These are phyloP conservation scores for Lepidium aucheri DNA, from an alignment of 345 rosid genomes.

Conservation along the genomic window DNA sequence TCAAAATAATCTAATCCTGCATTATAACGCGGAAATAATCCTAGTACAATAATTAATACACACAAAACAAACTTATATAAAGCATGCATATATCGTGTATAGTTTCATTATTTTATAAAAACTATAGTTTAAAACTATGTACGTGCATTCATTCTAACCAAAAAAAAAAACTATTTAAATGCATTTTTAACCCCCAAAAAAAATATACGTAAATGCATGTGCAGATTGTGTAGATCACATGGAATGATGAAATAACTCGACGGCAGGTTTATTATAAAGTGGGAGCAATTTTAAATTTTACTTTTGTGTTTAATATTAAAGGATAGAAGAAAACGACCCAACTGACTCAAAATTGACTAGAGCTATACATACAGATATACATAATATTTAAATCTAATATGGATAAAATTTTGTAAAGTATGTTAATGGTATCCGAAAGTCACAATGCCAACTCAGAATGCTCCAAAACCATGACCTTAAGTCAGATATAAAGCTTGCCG, in stretches of 20 bases:
- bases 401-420: background rate
- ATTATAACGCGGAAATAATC: too few species aligned
- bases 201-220: background rate
- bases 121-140: background rate
- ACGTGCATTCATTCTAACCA: background rate
- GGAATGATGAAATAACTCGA: conserved; percentile 12
- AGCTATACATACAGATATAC: too few species aligned
- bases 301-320: background rate
- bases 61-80: too few species aligned
- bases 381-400: too few species aligned
- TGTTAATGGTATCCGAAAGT: conserved; percentile 36
- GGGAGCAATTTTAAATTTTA: conserved; percentile 6
- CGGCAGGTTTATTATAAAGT: background rate
- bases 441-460: conserved; percentile 43
- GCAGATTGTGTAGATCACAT: conserved; percentile 18
- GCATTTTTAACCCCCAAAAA: too few species aligned
- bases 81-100: background rate
- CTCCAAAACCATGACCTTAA: conserved; percentile 22
- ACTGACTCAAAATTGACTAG: too few species aligned
- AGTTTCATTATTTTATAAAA: background rate
- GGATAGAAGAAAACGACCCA: too few species aligned
- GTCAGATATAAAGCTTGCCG: background rate
- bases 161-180: too few species aligned
- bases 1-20: too few species aligned
- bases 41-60: background rate